Evolutionary conservation across 2,329 filamentous ascomycete species (phyloP), one percentile per base, ranked within the genome.

Genomic region (Claviceps sp.): DNA sequence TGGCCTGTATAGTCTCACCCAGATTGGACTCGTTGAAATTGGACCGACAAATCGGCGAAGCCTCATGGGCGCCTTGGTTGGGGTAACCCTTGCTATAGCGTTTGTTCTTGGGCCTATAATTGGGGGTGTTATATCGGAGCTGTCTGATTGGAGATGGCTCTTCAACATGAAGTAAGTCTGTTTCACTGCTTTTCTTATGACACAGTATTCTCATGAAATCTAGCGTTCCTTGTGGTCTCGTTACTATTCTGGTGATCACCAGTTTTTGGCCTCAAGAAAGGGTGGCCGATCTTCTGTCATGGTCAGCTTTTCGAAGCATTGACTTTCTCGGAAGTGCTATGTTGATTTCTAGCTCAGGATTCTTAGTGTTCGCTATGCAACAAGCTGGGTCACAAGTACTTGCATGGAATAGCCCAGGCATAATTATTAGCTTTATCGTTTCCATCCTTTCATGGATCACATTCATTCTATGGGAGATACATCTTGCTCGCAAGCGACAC

Each of bases 31-130:
- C 1, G 70, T 79, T 30, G 78, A 81, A 55, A 69, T 81, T 49
- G 75, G 77, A 0, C 78, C 76, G 13, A 69, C 68, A 3, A 66
- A 76, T 56, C 72, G 70, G 7, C 76, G 77, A 3, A 73, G 74
- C 50, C 60, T 79, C 16, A 73, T 81, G 43, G 76, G 78, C 2
- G 75, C 74, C 26, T 66, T 79, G 58, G 69, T 81, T 14, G 78
- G 77, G 6, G 68, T 74, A 37, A 80, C 77, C 2, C 70, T 81
- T 5, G 76, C 77, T 1, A 64, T 78, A 13, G 75, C 78, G 0
- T 80, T 80, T 56, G 71, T 82, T 3, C 66, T 82, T 1, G 79
- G 79, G 0, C 78, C 79, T 1, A 62, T 82, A 2, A 63, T 82
- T 3, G 79, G 79, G 4, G 79, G 79, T 2, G 65, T 72, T 3